These are phyloP conservation scores for Botryosphaeria dothidea DNA, from an alignment of 2,329 filamentous ascomycete species.

Conservation along the genomic window DNA sequence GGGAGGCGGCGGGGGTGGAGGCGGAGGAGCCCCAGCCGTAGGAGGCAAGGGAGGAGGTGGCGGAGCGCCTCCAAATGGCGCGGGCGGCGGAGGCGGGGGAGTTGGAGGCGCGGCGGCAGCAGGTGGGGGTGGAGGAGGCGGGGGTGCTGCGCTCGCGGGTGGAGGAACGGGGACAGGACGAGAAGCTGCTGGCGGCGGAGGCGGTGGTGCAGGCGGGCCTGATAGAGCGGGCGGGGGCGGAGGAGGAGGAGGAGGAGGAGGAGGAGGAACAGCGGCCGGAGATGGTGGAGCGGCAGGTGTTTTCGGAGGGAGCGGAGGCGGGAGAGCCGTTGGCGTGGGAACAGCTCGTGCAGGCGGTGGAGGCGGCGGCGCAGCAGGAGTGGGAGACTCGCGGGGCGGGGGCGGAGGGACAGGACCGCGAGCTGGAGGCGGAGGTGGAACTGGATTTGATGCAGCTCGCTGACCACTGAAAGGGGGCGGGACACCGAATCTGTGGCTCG, in stretches of 20 bases:
- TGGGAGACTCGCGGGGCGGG: slow-evolving; percentile 44
- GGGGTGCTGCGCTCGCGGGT: slow-evolving; percentile 29
- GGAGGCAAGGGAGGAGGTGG: slow-evolving; percentile 29
- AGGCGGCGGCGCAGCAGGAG: slow-evolving; percentile 51
- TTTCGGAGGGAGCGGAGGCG: slow-evolving; percentile 62
- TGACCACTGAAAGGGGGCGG: slow-evolving; percentile 77
- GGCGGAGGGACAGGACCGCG: slow-evolving; percentile 66
- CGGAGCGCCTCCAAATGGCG: slow-evolving; percentile 29
- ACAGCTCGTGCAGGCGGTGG: slow-evolving; percentile 46
- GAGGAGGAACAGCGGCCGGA: slow-evolving; percentile 25
- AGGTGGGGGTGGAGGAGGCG: slow-evolving; percentile 24
- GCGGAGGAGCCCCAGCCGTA: slow-evolving; percentile 31
- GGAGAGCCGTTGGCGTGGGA: slow-evolving; percentile 48
- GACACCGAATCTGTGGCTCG: slow-evolving; percentile 66
- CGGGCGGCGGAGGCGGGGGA: slow-evolving; percentile 29
- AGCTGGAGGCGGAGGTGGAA: slow-evolving; percentile 74
- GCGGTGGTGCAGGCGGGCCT: slow-evolving; percentile 29
- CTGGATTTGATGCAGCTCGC: slow-evolving; percentile 48
- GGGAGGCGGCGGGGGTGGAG: slow-evolving; percentile 40
- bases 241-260: slow-evolving; percentile 31
- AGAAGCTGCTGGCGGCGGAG: slow-evolving; percentile 39
- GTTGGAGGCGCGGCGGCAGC: slow-evolving; percentile 24
- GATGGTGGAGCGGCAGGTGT: slow-evolving; percentile 35
- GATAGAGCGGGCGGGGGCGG: slow-evolving; percentile 28
- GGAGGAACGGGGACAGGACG: slow-evolving; percentile 40